Evolutionary conservation across 768 basidiomycete genomes (phyloP), one percentile per base, ranked within the genome.

Genomic region (Termitomyces sp.): DNA sequence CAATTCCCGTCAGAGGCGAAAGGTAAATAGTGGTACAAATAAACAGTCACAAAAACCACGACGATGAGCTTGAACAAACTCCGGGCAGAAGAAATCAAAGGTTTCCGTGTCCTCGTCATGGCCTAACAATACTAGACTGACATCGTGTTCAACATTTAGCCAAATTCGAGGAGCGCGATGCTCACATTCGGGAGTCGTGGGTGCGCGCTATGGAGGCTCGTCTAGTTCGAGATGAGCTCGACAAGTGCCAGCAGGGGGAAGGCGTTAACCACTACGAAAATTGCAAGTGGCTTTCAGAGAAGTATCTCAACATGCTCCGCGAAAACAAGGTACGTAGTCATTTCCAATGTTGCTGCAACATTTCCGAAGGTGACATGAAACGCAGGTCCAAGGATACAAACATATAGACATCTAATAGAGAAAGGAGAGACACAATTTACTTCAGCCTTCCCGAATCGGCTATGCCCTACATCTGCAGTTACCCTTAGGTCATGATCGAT

Each of bases 211-310:
- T 98, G 94, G 94, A 97, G 71, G 84, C 85, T 33, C 85, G 90
- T 48, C 77, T 98, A 57, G 92, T 97, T 47, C 85, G 85, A 59
- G 88, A 91, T 56, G 91, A 95, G 70, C 82, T 98, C 54, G 79
- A 83, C 56, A 94, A 91, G 72, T 98, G 95, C 75, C 91, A 94
- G 66, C 80, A 82, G 64, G 79, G 81, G 7, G 95, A 98, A 75
- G 94, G 95, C 33, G 90, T 94, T 40, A 97, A 98, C 72, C 85
- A 91, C 66, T 84, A 91, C 59, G 89, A 94, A 71, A 89, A 85
- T 64, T 98, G 95, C 74, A 85, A 82, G 67, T 88, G 92, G 76
- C 71, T 95, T 46, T 82, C 90, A 46, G 87, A 94, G 58, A 86
- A 86, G 68, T 97, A 97, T 66, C 68, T 85, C 31, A 73, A 73